Percentiles rank a stretch among this genome's conserved stretches.
Evolutionary conservation across 2,329 filamentous ascomycete genomes (phyloP).

Genomic region (Pestalotiopsis sp.): DNA sequence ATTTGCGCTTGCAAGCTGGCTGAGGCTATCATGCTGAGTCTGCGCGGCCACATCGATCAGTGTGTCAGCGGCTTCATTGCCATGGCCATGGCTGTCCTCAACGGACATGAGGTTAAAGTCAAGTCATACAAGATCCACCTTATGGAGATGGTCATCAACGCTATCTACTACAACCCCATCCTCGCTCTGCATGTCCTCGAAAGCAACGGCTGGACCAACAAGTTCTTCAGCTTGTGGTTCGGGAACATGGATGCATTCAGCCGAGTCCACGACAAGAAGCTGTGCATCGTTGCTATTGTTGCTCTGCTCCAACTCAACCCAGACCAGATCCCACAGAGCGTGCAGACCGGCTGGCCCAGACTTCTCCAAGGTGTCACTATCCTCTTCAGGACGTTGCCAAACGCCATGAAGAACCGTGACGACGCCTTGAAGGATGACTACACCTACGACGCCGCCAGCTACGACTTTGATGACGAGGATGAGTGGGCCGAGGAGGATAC

Average conservation of each 20-base stretch:
- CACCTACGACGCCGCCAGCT: slow-evolving; percentile 63
- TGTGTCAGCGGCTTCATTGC: slow-evolving; percentile 87
- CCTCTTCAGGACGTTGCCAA: slow-evolving; percentile 88
- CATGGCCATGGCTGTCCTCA: slow-evolving; percentile 84
- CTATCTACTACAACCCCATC: slow-evolving; percentile 94
- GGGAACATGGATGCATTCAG: slow-evolving; percentile 92
- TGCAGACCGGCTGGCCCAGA: slow-evolving; percentile 93
- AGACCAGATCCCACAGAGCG: slow-evolving; percentile 85
- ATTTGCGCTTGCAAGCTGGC: slow-evolving; percentile 98
- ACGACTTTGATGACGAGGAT: slow-evolving; percentile 73
- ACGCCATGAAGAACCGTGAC: slow-evolving; percentile 87
- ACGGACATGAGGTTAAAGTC: slow-evolving; percentile 76
- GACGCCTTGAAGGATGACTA: slow-evolving; percentile 91
- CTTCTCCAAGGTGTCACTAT: slow-evolving; percentile 85
- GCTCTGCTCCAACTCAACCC: slow-evolving; percentile 79
- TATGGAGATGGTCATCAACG: slow-evolving; percentile 99
- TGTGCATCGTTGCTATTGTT: slow-evolving; percentile 93
- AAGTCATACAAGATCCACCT: slow-evolving; percentile 95
- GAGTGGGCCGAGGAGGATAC: slow-evolving; percentile 83
- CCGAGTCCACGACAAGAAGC: slow-evolving; percentile 97
- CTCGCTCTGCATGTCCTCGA: slow-evolving; percentile 88
- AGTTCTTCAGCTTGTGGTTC: slow-evolving; percentile 99
- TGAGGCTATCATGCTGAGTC: slow-evolving; percentile 95
- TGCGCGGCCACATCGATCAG: slow-evolving; percentile 85
- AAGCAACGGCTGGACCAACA: slow-evolving; percentile 91